A percentile compares a stretch with the other conserved stretches of the same genome.
Conservation (phyloP, 164 flowering plant genomes). For the Magnolia officinalis region DNA sequence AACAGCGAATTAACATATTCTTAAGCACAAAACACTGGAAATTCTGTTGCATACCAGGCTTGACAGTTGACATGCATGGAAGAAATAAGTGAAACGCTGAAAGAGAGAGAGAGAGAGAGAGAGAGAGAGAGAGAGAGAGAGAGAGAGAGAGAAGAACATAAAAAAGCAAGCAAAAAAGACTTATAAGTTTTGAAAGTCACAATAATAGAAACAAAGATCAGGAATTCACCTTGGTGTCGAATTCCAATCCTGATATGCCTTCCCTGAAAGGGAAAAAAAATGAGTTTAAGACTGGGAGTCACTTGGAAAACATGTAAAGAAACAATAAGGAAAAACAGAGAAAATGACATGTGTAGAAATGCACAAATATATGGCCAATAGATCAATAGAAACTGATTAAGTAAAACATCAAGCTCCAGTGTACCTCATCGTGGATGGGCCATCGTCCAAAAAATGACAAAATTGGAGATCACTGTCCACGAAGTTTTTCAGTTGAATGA, state of each 20-base stretch:
- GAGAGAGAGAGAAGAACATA: background rate
- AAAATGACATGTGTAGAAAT: background rate
- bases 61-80: background rate
- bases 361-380: background rate
- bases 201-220: background rate
- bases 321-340: background rate
- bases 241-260: slow-evolving; percentile 64
- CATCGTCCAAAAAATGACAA: too few relatives aligned
- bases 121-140: too few relatives aligned
- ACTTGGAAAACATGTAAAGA: background rate
- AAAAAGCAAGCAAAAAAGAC: background rate
- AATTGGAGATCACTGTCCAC: too few relatives aligned
- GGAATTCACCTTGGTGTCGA: slow-evolving; percentile 64
- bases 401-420: too few relatives aligned
- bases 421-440: too few relatives aligned
- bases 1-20: background rate
- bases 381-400: too few relatives aligned
- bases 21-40: background rate
- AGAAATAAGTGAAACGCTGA: background rate
- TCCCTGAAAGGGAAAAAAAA: slow-evolving; percentile 27
- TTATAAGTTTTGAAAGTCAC: background rate
- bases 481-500: background rate
- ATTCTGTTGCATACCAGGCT: background rate
- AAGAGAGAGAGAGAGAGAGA: too few relatives aligned
- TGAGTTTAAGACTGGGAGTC: background rate